phyloP scores from a whole-genome alignment of 352 stramenopile species.

The Blastocystis sp. region DNA sequence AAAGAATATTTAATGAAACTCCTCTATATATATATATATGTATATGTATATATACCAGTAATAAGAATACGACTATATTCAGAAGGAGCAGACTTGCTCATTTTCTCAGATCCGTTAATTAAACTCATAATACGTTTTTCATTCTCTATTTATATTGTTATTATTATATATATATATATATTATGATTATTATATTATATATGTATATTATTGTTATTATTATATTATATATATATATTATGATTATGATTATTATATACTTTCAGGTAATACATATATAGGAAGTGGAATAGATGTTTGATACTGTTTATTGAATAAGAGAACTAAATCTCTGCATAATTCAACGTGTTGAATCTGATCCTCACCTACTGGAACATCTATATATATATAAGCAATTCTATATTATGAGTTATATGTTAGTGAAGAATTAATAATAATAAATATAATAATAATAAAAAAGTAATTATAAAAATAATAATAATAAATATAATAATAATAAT shows the following conservation, averaged over 20 bases:
- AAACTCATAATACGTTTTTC: slow-evolving; percentile 87
- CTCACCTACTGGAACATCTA: slow-evolving; percentile 83
- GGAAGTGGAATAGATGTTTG: slow-evolving; percentile 58
- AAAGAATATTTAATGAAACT: too few species aligned
- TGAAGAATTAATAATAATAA: too few species aligned
- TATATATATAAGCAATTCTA: too few species aligned
- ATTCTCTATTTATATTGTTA: slow-evolving; percentile 11
- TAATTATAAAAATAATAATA: too few species aligned
- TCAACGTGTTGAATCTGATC: slow-evolving; percentile 94
- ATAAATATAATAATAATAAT: too few species aligned
- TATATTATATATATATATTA: too few species aligned
- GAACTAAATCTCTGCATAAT: slow-evolving; percentile 79
- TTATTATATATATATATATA: slow-evolving; percentile 26
- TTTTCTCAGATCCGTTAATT: slow-evolving; percentile 80
- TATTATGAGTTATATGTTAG: too few species aligned
- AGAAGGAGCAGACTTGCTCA: slow-evolving; percentile 79
- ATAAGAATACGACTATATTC: slow-evolving; percentile 67
- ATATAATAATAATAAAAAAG: too few species aligned
- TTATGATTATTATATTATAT: slow-evolving; percentile 38
- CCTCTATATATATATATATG: too few species aligned
- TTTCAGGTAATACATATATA: too few species aligned
- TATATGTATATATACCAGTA: slow-evolving; percentile 46
- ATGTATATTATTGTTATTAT: too few species aligned
- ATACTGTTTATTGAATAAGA: slow-evolving; percentile 84
- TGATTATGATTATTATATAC: neutral